A percentile compares a stretch with the other conserved stretches of the same genome.
Conservation (phyloP, 2,329 filamentous ascomycete species). For the Fusarium veterinarium region DNA sequence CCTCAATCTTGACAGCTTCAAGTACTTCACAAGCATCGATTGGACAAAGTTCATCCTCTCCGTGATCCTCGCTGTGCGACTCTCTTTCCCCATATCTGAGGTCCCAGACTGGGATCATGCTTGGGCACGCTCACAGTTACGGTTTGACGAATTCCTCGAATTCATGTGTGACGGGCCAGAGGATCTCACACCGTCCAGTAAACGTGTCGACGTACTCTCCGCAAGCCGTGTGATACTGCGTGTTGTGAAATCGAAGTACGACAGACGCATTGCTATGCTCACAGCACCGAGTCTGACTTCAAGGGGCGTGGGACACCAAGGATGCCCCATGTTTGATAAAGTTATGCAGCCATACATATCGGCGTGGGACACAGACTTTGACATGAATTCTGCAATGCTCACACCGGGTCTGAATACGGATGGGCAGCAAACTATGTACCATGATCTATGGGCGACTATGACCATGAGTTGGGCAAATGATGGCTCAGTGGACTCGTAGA, state of each 20-base stretch:
- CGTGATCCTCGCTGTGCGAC: slow-evolving; percentile 57
- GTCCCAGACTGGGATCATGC: slow-evolving; percentile 52
- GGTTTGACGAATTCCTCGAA: slow-evolving; percentile 54
- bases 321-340: slow-evolving; percentile 65
- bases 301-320: slow-evolving; percentile 24
- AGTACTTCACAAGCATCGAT: slow-evolving; percentile 57
- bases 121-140: slow-evolving; percentile 54
- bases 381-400: slow-evolving; percentile 23
- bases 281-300: background rate
- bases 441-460: slow-evolving; percentile 63
- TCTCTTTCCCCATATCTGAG: slow-evolving; percentile 58
- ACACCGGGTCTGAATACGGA: slow-evolving; percentile 5
- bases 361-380: slow-evolving; percentile 56
- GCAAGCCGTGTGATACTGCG: slow-evolving; percentile 60
- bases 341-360: slow-evolving; percentile 60
- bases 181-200: slow-evolving; percentile 41
- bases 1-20: slow-evolving; percentile 43
- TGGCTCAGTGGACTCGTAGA: slow-evolving; percentile 5
- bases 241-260: slow-evolving; percentile 60
- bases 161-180: slow-evolving; percentile 46
- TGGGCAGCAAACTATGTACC: slow-evolving; percentile 47
- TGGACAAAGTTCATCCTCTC: slow-evolving; percentile 56
- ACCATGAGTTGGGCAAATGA: slow-evolving; percentile 57
- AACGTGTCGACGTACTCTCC: slow-evolving; percentile 55
- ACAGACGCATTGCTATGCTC: slow-evolving; percentile 52